A percentile compares a stretch with the other conserved stretches of the same genome.
phyloP scores from a whole-genome alignment of 495 filamentous ascomycete genomes.

The Xylaria scruposa region DNA sequence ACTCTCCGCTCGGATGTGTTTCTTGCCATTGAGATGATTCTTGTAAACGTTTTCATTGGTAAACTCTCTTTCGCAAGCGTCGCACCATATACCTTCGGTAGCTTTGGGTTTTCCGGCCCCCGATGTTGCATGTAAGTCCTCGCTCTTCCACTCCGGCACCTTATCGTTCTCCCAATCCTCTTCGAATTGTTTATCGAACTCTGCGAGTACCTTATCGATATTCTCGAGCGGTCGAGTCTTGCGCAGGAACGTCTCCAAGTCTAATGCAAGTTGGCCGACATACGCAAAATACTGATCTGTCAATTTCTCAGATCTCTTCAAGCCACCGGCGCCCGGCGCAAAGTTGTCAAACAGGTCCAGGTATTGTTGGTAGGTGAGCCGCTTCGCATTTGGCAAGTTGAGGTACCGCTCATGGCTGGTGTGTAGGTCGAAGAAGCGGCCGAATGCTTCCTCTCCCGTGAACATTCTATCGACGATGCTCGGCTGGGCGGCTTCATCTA shows the following conservation, averaged over 20 bases:
- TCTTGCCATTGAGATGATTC: slow-evolving; percentile 85
- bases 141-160: slow-evolving; percentile 78
- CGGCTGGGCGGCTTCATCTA: slow-evolving; percentile 69
- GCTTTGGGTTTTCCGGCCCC: slow-evolving; percentile 57
- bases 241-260: slow-evolving; percentile 86
- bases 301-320: slow-evolving; percentile 81
- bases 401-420: slow-evolving; percentile 83
- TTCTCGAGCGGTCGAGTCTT: slow-evolving; percentile 83
- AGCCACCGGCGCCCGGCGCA: slow-evolving; percentile 68
- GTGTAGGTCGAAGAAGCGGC: slow-evolving; percentile 88
- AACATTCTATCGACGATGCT: slow-evolving; percentile 88
- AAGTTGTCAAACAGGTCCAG: slow-evolving; percentile 89
- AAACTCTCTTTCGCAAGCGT: slow-evolving; percentile 91
- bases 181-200: slow-evolving; percentile 82
- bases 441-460: slow-evolving; percentile 91
- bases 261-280: slow-evolving; percentile 75
- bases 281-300: slow-evolving; percentile 93
- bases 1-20: slow-evolving; percentile 84
- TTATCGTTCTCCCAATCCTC: slow-evolving; percentile 79
- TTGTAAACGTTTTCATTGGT: slow-evolving; percentile 95
- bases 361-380: slow-evolving; percentile 89
- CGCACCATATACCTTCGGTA: slow-evolving; percentile 81
- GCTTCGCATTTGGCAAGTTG: slow-evolving; percentile 83
- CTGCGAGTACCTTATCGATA: slow-evolving; percentile 74
- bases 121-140: slow-evolving; percentile 48